Conservation (phyloP, 208 protist species). For the Wallacemonas sp. region DNA sequence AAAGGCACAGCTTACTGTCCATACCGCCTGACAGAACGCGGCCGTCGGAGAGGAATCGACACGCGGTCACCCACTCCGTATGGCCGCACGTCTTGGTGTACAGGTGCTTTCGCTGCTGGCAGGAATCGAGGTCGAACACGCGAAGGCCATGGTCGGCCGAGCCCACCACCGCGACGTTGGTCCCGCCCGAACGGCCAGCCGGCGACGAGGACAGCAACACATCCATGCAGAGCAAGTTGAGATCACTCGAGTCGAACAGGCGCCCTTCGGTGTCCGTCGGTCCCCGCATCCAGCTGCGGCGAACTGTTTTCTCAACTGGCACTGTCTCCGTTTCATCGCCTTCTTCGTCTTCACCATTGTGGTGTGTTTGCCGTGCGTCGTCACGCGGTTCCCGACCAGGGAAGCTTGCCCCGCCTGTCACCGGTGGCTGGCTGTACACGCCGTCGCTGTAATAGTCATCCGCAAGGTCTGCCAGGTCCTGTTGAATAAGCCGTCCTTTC, state of each 20-base stretch:
- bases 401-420: background rate
- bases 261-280: conserved; percentile 45
- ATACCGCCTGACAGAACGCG: conserved; percentile 84
- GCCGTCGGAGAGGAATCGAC: conserved; percentile 61
- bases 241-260: conserved; percentile 74
- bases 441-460: conserved; percentile 56
- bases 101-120: conserved; percentile 54
- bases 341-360: background rate
- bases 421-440: conserved; percentile 12
- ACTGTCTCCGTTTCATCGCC: background rate
- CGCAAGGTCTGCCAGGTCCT: conserved; percentile 52
- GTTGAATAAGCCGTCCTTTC: conserved; percentile 43
- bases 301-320: conserved; percentile 9
- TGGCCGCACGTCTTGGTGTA: conserved; percentile 81
- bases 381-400: background rate
- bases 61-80: conserved; percentile 89
- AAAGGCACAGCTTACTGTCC: conserved; percentile 92
- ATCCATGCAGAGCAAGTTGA: conserved; percentile 89
- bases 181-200: background rate
- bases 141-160: conserved; percentile 85
- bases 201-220: conserved; percentile 19
- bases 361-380: background rate
- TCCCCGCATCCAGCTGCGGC: conserved; percentile 38
- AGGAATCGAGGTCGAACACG: conserved; percentile 69
- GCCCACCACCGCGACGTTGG: conserved; percentile 49